phyloP scores from a whole-genome alignment of 345 rosid species.

The Acer saccharum region DNA sequence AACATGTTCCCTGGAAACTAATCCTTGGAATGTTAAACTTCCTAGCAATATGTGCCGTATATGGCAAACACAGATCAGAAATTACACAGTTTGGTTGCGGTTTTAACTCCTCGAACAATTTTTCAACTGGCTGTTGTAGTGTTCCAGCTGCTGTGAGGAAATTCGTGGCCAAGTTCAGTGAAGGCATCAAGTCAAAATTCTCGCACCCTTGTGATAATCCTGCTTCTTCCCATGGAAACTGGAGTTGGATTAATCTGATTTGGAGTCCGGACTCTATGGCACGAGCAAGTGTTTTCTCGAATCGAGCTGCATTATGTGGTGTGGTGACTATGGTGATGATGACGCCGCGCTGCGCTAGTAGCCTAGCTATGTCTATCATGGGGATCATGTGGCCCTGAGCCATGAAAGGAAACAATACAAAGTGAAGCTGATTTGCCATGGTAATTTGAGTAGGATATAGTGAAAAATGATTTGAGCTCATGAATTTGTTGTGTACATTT shows the following conservation, averaged over 20 bases:
- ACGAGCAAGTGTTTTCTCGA: neutral
- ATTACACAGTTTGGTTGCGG: slow-evolving; percentile 55
- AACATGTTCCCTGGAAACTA: slow-evolving; percentile 53
- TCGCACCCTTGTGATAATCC: slow-evolving; percentile 30
- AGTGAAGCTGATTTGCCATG: slow-evolving; percentile 35
- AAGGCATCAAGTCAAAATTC: slow-evolving; percentile 29
- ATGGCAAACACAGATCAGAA: slow-evolving; percentile 49
- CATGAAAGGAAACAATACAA: slow-evolving; percentile 45
- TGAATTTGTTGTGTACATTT: no score
- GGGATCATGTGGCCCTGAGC: slow-evolving; percentile 56
- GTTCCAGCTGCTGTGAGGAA: slow-evolving; percentile 22
- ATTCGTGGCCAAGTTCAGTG: neutral
- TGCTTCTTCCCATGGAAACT: neutral
- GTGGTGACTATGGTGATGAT: slow-evolving; percentile 39
- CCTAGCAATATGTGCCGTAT: slow-evolving; percentile 35
- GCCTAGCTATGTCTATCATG: slow-evolving; percentile 41
- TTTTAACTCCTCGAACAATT: slow-evolving; percentile 33
- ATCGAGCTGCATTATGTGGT: neutral
- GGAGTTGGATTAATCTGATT: neutral
- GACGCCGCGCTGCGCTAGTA: slow-evolving; percentile 37
- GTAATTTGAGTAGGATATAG: no score
- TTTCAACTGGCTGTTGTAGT: slow-evolving; percentile 32
- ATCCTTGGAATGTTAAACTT: slow-evolving; percentile 52
- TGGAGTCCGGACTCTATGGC: neutral
- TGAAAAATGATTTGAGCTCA: no score